phyloP scores from a whole-genome alignment of 352 stramenopile species.

The Aphanomyces invadans region DNA sequence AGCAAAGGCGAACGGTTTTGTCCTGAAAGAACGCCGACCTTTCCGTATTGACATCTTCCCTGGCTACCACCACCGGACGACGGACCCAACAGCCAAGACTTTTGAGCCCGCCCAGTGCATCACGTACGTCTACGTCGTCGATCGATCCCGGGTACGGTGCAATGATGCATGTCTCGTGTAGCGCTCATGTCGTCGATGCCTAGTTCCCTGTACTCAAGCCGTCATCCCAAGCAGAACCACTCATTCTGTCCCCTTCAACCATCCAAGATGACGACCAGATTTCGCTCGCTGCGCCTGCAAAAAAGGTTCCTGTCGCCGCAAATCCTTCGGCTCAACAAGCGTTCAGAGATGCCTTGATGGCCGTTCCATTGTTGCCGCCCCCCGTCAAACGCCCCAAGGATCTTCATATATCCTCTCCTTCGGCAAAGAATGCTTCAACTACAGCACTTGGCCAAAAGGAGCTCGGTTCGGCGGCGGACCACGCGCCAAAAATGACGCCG shows the following conservation, averaged over 20 bases:
- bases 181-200: too few species aligned
- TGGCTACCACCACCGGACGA: constrained; percentile 83
- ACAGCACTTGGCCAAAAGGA: too few species aligned
- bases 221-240: too few species aligned
- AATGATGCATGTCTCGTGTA: too few species aligned
- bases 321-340: not conserved
- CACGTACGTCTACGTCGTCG: constrained; percentile 83
- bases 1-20: constrained; percentile 54
- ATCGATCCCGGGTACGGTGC: constrained; percentile 52
- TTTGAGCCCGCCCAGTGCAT: constrained; percentile 77
- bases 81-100: constrained; percentile 71
- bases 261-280: constrained; percentile 12
- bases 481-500: too few species aligned
- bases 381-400: not conserved
- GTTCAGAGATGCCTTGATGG: not conserved
- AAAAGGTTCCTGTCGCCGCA: not conserved
- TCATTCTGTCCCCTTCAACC: not conserved
- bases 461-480: too few species aligned
- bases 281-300: too few species aligned
- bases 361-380: not conserved
- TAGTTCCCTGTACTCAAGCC: not conserved
- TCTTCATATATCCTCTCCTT: too few species aligned
- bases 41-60: constrained; percentile 71
- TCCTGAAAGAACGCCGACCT: constrained; percentile 62
- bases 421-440: too few species aligned